A percentile compares a stretch with the other conserved stretches of the same genome.
Conservation (phyloP, 108 stramenopile genomes). For the Phaeodactylum tricornutum region DNA sequence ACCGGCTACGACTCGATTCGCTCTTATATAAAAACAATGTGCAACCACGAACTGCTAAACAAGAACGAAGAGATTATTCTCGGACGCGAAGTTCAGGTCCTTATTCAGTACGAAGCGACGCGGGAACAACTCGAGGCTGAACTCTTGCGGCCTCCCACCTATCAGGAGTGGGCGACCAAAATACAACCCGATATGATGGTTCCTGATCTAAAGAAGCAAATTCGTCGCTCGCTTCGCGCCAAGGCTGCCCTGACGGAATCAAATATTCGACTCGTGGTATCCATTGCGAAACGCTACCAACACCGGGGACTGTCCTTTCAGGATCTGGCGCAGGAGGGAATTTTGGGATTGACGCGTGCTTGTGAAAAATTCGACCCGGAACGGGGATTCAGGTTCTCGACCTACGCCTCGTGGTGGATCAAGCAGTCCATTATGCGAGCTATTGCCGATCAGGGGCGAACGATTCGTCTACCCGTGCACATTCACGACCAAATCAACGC, state of each 20-base stretch:
- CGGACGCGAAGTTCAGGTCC: conserved; percentile 77
- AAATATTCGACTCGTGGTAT: conserved; percentile 84
- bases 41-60: conserved; percentile 78
- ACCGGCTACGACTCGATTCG: conserved; percentile 76
- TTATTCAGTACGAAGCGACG: conserved; percentile 66
- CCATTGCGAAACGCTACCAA: conserved; percentile 85
- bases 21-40: conserved; percentile 78
- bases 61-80: conserved; percentile 83
- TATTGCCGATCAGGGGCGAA: conserved; percentile 86
- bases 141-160: conserved; percentile 69
- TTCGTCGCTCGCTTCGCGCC: conserved; percentile 71
- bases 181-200: conserved; percentile 66
- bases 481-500: conserved; percentile 75
- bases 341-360: conserved; percentile 84
- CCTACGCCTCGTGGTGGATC: conserved; percentile 99
- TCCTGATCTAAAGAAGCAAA: conserved; percentile 79
- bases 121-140: conserved; percentile 61
- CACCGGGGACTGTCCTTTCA: conserved; percentile 71
- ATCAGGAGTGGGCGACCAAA: conserved; percentile 73
- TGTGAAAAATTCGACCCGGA: conserved; percentile 95
- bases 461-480: conserved; percentile 88
- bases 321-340: conserved; percentile 93
- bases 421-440: conserved; percentile 92
- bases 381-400: conserved; percentile 88
- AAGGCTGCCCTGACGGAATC: conserved; percentile 79